Conservation (phyloP, 2,329 filamentous ascomycete species). For the Penicillium sp. region DNA sequence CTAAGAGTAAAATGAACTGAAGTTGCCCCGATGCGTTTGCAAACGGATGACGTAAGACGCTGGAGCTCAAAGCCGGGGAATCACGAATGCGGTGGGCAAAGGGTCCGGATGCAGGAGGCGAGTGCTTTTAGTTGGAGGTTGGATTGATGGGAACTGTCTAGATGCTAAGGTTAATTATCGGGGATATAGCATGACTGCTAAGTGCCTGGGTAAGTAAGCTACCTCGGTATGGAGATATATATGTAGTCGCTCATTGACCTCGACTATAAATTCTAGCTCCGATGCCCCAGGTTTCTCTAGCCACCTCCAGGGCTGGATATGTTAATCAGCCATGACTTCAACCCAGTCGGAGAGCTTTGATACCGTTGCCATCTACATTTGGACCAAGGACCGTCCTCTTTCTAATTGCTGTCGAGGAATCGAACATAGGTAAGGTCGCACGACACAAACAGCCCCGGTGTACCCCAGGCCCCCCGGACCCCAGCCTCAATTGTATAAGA, state of each 20-base stretch:
- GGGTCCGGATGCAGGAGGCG: constrained; percentile 6
- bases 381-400: constrained; percentile 4
- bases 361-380: constrained; percentile 2
- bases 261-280: neutral
- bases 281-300: neutral
- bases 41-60: constrained; percentile 36
- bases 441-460: constrained; percentile 4
- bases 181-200: neutral
- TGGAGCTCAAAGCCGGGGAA: constrained; percentile 30
- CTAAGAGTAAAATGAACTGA: constrained; percentile 1
- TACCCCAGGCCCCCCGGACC: neutral
- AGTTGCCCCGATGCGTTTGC: constrained; percentile 15
- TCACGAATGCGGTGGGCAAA: constrained; percentile 21
- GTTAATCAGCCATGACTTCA: neutral
- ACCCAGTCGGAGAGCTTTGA: constrained; percentile 6
- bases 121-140: neutral
- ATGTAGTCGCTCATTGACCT: neutral
- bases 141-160: neutral
- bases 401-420: constrained; percentile 2
- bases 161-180: neutral
- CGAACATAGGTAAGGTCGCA: constrained; percentile 8
- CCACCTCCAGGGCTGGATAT: neutral
- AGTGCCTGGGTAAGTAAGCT: neutral
- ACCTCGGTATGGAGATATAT: neutral
- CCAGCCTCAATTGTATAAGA: neutral